Percentiles rank a stretch among this genome's conserved stretches.
phyloP scores from a whole-genome alignment of 352 stramenopile species.

The Thalassiosira hispida region DNA sequence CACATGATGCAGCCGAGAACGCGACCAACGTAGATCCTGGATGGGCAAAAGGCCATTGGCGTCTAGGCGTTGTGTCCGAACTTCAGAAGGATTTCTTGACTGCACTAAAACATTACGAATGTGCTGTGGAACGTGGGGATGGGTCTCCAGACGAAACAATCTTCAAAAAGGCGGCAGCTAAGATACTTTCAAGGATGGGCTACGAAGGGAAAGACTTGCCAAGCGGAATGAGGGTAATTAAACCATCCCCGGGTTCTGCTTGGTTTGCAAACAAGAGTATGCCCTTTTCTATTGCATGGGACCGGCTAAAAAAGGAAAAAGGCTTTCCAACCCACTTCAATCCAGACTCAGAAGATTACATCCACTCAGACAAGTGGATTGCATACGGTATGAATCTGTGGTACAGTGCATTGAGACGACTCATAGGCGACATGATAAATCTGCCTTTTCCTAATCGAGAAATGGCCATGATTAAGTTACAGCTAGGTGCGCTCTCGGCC shows the following conservation, averaged over 20 bases:
- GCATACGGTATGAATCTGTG: background rate
- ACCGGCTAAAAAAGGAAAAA: background rate
- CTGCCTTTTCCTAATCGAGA: too few relatives aligned
- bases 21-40: conserved; percentile 18
- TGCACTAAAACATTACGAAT: background rate
- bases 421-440: background rate
- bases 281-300: conserved; percentile 2
- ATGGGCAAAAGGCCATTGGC: conserved; percentile 22
- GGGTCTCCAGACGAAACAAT: conserved; percentile 4
- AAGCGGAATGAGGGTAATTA: background rate
- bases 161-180: conserved; percentile 4
- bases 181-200: conserved; percentile 9
- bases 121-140: background rate
- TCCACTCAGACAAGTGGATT: background rate
- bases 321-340: background rate
- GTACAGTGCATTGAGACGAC: background rate
- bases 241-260: background rate
- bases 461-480: too few relatives aligned
- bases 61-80: conserved; percentile 11
- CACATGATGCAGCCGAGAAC: conserved; percentile 7
- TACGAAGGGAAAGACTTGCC: background rate
- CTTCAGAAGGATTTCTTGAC: conserved; percentile 17
- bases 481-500: background rate
- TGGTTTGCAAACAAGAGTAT: background rate
- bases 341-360: background rate